Evolutionary conservation across 129 eudicot genomes (phyloP).

Genomic region (Oenanthe sinensis): DNA sequence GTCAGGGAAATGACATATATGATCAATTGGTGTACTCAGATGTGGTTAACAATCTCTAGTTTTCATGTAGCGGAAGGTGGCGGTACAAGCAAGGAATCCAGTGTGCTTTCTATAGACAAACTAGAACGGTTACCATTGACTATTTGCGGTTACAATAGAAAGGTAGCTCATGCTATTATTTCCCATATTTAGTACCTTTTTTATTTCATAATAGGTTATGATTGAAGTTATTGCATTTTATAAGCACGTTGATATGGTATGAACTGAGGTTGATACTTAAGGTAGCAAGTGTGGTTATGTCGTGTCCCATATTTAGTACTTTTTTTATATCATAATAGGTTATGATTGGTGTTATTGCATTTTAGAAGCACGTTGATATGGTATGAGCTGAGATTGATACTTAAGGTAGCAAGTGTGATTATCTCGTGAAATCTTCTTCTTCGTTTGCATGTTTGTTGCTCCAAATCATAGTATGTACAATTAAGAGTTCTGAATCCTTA

Average conservation of each 20-base stretch:
- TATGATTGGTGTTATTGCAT: not conserved
- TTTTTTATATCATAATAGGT: not conserved
- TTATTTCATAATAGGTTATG: not conserved
- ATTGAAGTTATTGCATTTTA: not conserved
- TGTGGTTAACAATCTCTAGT: not conserved
- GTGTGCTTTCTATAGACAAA: constrained; percentile 34
- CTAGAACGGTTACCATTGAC: constrained; percentile 73
- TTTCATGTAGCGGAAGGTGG: constrained; percentile 30
- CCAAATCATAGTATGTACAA: not conserved
- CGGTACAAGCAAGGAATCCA: constrained; percentile 28
- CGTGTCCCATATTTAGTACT: not conserved
- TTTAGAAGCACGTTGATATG: not conserved
- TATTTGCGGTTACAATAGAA: constrained; percentile 54
- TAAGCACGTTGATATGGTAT: too few relatives aligned
- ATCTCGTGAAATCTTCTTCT: not conserved
- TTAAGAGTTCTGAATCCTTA: not conserved
- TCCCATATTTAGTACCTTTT: not conserved
- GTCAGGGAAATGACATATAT: not conserved
- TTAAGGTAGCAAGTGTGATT: not conserved
- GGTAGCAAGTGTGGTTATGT: constrained; percentile 22
- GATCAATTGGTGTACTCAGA: not conserved
- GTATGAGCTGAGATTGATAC: not conserved
- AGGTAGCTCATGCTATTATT: constrained; percentile 32
- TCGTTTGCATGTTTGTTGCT: not conserved
- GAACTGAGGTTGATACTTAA: constrained; percentile 4